Evolutionary conservation across 495 filamentous ascomycete species (phyloP), one percentile per base, ranked within the genome.

Genomic region (Neurospora sp.): DNA sequence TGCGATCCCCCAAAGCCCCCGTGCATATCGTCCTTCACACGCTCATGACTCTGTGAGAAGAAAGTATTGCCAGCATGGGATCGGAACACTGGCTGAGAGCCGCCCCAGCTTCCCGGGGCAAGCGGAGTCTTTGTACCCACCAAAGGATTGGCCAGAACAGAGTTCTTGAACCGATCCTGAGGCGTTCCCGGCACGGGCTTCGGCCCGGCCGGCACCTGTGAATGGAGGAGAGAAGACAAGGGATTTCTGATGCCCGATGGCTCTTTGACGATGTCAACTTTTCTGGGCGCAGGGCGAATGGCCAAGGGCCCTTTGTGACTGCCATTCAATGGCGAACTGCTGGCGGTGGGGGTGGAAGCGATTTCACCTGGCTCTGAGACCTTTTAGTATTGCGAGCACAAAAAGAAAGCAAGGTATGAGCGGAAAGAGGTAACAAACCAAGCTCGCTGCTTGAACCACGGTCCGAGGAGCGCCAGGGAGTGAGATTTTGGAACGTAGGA

Each of bases 91-190:
- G 27, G 27, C 35, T 39, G 44, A 14, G 46, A 23, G 18, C 44
- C 44, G 18, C 11, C 18, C 35, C 31, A 66, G 54, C 54, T 66
- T 16, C 14, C 54, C 14, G 54, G 54, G 54, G 27, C 27, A 66
- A 8, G 23, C 12, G 27, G 14, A 66, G 54, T 18, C 12, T 31
- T 66, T 66, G 27, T 31, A 9, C 14, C 12, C 27, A 66, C 31
- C 27, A 35, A 66, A 66, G 54, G 54, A 66, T 66, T 66, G 54
- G 54, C 27, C 37, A 72, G 37, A 69, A 72, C 46, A 20, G 46
- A 11, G 35, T 18, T 69, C 27, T 38, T 71, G 39, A 75, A 75
- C n/a, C 72, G 72, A 27, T 73, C 74, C 37, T 75, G 74, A 38
- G 74, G 74, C 35, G 66, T 72, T 20, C 74, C 74, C 38, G 39